Evolutionary conservation across 2,329 filamentous ascomycete species (phyloP).

Genomic region (Phoma sp.): DNA sequence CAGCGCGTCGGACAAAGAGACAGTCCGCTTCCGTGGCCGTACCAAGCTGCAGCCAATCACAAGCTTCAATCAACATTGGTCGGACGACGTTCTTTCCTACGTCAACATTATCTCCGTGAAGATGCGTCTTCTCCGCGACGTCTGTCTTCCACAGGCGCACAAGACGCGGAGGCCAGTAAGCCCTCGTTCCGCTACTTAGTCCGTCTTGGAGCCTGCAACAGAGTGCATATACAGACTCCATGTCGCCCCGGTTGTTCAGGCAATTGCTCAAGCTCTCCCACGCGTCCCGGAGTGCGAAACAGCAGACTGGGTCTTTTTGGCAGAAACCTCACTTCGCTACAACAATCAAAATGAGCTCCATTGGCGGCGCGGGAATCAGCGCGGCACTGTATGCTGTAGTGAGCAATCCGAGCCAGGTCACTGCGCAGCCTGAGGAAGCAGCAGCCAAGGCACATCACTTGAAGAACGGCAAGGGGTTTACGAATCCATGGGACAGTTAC

Average conservation of each 20-base stretch:
- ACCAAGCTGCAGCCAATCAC: constrained; percentile 16
- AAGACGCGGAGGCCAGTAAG: not conserved
- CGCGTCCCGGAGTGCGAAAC: not conserved
- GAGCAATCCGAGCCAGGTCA: constrained; percentile 47
- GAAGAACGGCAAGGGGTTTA: constrained; percentile 60
- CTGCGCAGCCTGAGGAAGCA: constrained; percentile 54
- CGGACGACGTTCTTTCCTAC: constrained; percentile 13
- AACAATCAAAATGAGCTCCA: constrained; percentile 42
- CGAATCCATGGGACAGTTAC: constrained; percentile 65
- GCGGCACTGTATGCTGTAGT: constrained; percentile 51
- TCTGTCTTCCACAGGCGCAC: constrained; percentile 2
- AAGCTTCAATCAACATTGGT: not conserved
- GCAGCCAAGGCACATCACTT: constrained; percentile 58
- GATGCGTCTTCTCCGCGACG: constrained; percentile 9
- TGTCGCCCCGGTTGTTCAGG: constrained; percentile 20
- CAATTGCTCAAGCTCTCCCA: constrained; percentile 4
- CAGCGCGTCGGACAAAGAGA: constrained; percentile 22
- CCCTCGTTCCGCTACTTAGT: constrained; percentile 11
- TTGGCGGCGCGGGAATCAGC: constrained; percentile 29
- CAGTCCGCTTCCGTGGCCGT: constrained; percentile 15
- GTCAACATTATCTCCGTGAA: constrained; percentile 28
- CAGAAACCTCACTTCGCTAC: constrained; percentile 30
- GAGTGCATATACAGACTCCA: constrained; percentile 16
- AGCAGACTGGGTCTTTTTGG: constrained; percentile 17
- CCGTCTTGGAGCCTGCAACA: constrained; percentile 14